phyloP scores from a whole-genome alignment of 2,329 filamentous ascomycete genomes.

The Ambrosiella beaveri region DNA sequence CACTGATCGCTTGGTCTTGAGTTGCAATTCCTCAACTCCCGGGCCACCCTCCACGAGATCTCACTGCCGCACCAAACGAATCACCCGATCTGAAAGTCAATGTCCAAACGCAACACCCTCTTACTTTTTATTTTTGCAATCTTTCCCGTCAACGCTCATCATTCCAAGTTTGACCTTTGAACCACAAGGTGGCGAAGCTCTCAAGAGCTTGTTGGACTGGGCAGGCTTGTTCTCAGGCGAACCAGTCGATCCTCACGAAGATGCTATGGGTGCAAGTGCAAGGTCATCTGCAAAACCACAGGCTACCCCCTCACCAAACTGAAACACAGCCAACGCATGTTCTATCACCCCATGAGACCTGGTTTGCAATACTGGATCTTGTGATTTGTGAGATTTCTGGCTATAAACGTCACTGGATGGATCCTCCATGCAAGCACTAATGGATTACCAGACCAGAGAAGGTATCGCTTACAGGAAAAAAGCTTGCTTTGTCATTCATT shows the following conservation, averaged over 20 bases:
- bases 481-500: too few species aligned
- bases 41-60: too few species aligned
- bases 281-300: neutral
- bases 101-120: neutral
- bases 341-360: neutral
- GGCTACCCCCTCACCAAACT: slow-evolving; percentile 1
- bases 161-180: neutral
- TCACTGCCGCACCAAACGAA: too few species aligned
- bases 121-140: neutral
- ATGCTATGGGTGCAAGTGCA: too few species aligned
- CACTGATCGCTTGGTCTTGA: too few species aligned
- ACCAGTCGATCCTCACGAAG: too few species aligned
- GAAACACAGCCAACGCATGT: slow-evolving; percentile 2
- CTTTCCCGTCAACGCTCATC: neutral
- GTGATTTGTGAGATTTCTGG: neutral
- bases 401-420: neutral
- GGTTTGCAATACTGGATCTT: neutral
- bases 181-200: too few species aligned
- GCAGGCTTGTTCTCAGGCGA: too few species aligned
- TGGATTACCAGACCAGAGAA: neutral
- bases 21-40: too few species aligned
- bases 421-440: neutral
- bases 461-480: too few species aligned
- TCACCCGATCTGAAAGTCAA: too few species aligned
- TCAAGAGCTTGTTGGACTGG: too few species aligned